Base-by-base conservation (phyloP, 2,329 filamentous ascomycete species). In the Pseudogymnoascus sp. region DNA sequence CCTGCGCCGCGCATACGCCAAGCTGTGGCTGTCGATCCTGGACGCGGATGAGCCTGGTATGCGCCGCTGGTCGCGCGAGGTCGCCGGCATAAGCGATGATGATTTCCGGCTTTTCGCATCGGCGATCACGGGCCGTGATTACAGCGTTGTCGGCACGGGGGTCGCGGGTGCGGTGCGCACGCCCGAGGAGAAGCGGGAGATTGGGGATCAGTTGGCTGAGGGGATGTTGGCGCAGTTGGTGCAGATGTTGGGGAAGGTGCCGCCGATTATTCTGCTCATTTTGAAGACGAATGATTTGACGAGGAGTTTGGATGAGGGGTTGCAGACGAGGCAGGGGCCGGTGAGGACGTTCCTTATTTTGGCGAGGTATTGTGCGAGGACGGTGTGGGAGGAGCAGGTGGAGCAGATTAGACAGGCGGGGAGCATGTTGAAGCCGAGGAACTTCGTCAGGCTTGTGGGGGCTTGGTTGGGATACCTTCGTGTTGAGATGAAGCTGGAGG, bases 231-330 rank as follows among this genome's bases (percentile, higher is more conserved):
- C 90, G 65, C 89, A 97, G 69, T 81, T 99, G 5, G 91, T 99
- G 6, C 87, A 92, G 67, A 80, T 99, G 67, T 84, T 99, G 4
- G 91, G 91, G 58, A 85, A 91, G 69, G 92, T 99, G 5, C 94
- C 94, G 0, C 81, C 92, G 48, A 91, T 99, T 66, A 96, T 99
- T 61, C 81, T 99, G 10, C 80, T 99, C 29, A 97, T 99, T 67
- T 81, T 99, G 65, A 99, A 99, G 78, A 99, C 94, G 2, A 99
- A 99, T 73, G 94, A 99, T 76, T 79, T 99, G 39, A 99, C 94
- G 13, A 86, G 94, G 66, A 94, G 89, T 69, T 82, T 99, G 15
- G 94, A 99, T 73, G 94, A 99, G 78, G 92, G 89, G 71, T 79
- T 95, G 38, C 88, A 92, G 62, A 94, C 90, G 0, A 81, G 83